Evolutionary conservation across 768 basidiomycete species (phyloP).

Genomic region (Leucocoprinus sp.): DNA sequence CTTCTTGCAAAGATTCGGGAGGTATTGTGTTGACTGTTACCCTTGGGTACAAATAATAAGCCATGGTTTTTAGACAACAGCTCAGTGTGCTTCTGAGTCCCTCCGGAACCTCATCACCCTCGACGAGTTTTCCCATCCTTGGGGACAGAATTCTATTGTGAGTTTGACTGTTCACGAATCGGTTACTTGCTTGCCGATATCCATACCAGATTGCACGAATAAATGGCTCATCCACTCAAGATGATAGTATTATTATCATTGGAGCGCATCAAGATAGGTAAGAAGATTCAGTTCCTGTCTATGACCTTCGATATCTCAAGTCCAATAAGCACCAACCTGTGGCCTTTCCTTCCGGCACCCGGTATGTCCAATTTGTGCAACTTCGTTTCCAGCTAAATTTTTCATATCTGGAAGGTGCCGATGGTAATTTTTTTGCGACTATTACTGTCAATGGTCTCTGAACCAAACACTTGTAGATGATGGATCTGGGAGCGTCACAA

Average conservation of each 20-base stretch:
- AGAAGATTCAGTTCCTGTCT: slow-evolving; percentile 1
- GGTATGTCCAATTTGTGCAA: slow-evolving; percentile 33
- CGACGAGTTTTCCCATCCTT: slow-evolving; percentile 67
- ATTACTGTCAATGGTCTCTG: slow-evolving; percentile 16
- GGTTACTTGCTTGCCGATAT: slow-evolving; percentile 5
- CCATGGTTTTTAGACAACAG: slow-evolving; percentile 45
- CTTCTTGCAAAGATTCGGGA: slow-evolving; percentile 57
- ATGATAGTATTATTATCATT: slow-evolving; percentile 60
- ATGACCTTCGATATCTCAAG: slow-evolving; percentile 1
- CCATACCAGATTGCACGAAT: slow-evolving; percentile 60
- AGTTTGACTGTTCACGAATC: slow-evolving; percentile 17
- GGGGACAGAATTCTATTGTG: slow-evolving; percentile 81
- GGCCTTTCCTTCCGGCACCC: slow-evolving; percentile 72
- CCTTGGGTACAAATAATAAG: slow-evolving; percentile 5
- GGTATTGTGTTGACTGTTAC: slow-evolving; percentile 27
- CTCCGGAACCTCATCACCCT: slow-evolving; percentile 53
- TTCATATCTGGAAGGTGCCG: slow-evolving; percentile 31
- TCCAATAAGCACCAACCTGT: slow-evolving; percentile 53
- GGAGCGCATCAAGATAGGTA: slow-evolving; percentile 83
- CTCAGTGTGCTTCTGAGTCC: slow-evolving; percentile 46
- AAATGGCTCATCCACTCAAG: slow-evolving; percentile 55
- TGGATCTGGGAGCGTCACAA: slow-evolving; percentile 73
- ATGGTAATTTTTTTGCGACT: slow-evolving; percentile 26
- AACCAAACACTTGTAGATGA: slow-evolving; percentile 53
- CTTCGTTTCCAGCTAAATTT: not conserved